A percentile compares a stretch with the other conserved stretches of the same genome.
Conservation (phyloP, 2,329 filamentous ascomycete genomes). For the Aureobasidium sp. region DNA sequence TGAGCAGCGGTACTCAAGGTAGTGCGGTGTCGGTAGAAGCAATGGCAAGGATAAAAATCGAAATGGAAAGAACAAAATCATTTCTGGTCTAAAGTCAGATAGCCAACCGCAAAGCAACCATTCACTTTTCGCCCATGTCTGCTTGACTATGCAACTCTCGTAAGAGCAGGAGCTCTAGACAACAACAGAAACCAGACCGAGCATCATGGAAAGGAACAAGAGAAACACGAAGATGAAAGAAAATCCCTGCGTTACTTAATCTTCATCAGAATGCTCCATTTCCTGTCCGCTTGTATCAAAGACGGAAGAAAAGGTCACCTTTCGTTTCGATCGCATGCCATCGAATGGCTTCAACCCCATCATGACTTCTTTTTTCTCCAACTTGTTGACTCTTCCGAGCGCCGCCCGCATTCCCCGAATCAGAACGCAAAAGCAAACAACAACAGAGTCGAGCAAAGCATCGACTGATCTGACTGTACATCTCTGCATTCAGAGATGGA, state of each 20-base stretch:
- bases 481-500: neutral
- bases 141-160: slow-evolving; percentile 1
- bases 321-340: neutral
- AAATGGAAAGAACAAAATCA: slow-evolving; percentile 1
- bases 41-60: neutral
- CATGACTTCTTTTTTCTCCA: neutral
- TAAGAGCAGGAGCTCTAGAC: slow-evolving; percentile 5
- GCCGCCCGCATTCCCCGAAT: neutral
- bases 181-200: slow-evolving; percentile 2
- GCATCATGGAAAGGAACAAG: neutral
- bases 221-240: slow-evolving; percentile 9
- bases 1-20: neutral
- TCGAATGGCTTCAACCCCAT: neutral
- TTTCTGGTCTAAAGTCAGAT: slow-evolving; percentile 14
- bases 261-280: neutral
- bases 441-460: neutral
- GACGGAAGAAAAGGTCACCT: neutral
- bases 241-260: slow-evolving; percentile 11
- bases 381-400: slow-evolving; percentile 3
- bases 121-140: slow-evolving; percentile 8
- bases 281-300: slow-evolving; percentile 3
- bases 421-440: slow-evolving; percentile 9
- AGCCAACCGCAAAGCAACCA: slow-evolving; percentile 5
- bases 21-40: neutral
- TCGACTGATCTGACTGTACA: neutral